Base-by-base conservation (phyloP, 148 eudicot species). In the Rhododendron ferrugineum region DNA sequence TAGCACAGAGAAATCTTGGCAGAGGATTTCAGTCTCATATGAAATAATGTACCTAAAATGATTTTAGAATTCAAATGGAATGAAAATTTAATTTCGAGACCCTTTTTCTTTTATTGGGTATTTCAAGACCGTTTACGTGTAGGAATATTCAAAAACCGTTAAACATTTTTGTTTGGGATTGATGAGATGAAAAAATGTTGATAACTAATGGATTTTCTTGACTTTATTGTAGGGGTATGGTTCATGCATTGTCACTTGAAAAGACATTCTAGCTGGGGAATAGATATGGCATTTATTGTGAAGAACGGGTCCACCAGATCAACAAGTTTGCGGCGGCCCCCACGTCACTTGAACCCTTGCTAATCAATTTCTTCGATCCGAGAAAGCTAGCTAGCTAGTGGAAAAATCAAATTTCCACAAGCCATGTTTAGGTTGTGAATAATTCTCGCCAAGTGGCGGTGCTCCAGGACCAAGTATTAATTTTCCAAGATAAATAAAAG, bases 201-300 rank as follows among this genome's bases (percentile, higher is more conserved):
- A 46, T 40, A 40, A 40, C 44, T 6, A 40, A 46, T 46, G 44
- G 7, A 40, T 9, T 54, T 74, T 18, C 11, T 78, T 32, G 34
- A 47, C 14, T 46, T 46, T 47, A 46, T 46, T 78, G 5, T 11
- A 81, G 83, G 83, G 0, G 83, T 81, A 2, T 81, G 83, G 83
- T 81, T 80, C 37, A 78, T 78, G 81, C 81, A 78, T 28, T 78
- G 81, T 78, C 81, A 78, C 16, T 28, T 78, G 37, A 66, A 80
- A 8, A 52, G 64, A 37, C 82, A 80, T 50, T 6, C 64, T 1
- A 80, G 40, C 2, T 81, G 83, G 83, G 83, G 83, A 22, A 81
- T 81, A 73, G 72, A 81, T 18, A 36, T 26, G 7, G 83, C 26
- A 6, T 10, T 81, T 9, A 81, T 81, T 4, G 73, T 58, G 26